A percentile compares a stretch with the other conserved stretches of the same genome.
Conservation (phyloP, 768 basidiomycete species). For the Tulasnella sp. region DNA sequence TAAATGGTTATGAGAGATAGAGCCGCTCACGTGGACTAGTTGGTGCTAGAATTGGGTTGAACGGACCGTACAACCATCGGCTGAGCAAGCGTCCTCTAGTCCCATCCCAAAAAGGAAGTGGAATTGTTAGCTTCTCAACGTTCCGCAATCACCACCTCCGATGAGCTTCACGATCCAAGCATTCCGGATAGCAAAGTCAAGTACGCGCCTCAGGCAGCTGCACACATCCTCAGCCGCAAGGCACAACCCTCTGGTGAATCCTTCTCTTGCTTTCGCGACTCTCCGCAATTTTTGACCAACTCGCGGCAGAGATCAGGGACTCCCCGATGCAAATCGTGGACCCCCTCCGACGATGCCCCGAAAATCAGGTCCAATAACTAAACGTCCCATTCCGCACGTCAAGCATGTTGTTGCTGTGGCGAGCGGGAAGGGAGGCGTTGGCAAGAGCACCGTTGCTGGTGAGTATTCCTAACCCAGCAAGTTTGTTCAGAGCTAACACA, state of each 20-base stretch:
- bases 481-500: conserved; percentile 12
- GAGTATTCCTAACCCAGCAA: conserved; percentile 32
- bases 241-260: conserved; percentile 27
- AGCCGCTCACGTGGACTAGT: no score
- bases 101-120: no score
- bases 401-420: not conserved
- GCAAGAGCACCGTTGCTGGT: conserved; percentile 93
- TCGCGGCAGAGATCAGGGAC: conserved; percentile 37
- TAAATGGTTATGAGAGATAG: no score
- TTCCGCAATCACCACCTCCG: not conserved
- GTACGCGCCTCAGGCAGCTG: not conserved
- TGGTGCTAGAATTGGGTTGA: no score
- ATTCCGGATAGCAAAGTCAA: not conserved
- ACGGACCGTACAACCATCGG: no score
- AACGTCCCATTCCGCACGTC: conserved; percentile 37
- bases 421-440: conserved; percentile 90
- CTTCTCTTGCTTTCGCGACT: not conserved
- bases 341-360: conserved; percentile 45
- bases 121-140: no score
- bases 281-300: not conserved
- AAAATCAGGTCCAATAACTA: conserved; percentile 40
- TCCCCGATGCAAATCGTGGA: conserved; percentile 40
- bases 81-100: no score
- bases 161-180: not conserved
- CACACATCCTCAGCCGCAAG: not conserved